These are phyloP conservation scores for Colletotrichum gloeosporioides DNA, from an alignment of 2,329 filamentous ascomycete genomes.

Conservation along the genomic window DNA sequence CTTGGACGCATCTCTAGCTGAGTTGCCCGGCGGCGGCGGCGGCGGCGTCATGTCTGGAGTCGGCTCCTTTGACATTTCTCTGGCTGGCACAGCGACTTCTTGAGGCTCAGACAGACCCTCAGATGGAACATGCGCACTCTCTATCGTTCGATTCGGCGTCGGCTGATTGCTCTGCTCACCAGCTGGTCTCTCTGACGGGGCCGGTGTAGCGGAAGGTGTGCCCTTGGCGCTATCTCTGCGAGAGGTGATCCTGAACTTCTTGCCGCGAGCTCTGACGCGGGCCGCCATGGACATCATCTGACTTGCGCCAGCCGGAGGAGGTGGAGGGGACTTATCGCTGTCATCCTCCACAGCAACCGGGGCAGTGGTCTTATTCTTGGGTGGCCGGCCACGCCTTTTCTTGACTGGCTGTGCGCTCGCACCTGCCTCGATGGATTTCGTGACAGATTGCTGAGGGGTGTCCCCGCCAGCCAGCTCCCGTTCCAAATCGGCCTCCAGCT, in stretches of 20 bases:
- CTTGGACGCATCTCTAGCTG: background rate
- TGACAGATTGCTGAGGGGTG: background rate
- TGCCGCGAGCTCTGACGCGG: constrained; percentile 59
- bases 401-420: constrained; percentile 5
- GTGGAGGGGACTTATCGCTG: constrained; percentile 6
- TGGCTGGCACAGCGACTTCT: background rate
- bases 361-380: background rate
- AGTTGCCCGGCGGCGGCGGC: background rate
- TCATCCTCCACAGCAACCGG: background rate
- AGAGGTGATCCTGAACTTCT: constrained; percentile 56
- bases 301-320: background rate
- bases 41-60: background rate
- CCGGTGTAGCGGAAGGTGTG: background rate
- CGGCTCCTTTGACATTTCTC: background rate
- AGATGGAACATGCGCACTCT: background rate
- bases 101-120: background rate
- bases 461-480: constrained; percentile 32
- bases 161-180: background rate
- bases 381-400: constrained; percentile 17
- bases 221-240: constrained; percentile 27
- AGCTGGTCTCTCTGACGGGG: background rate
- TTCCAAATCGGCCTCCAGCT: constrained; percentile 40
- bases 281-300: constrained; percentile 61
- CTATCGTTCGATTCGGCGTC: background rate
- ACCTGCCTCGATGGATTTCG: constrained; percentile 13